Conservation (phyloP, 805 yeast species). For the Cyberlindnera sargentensis region DNA sequence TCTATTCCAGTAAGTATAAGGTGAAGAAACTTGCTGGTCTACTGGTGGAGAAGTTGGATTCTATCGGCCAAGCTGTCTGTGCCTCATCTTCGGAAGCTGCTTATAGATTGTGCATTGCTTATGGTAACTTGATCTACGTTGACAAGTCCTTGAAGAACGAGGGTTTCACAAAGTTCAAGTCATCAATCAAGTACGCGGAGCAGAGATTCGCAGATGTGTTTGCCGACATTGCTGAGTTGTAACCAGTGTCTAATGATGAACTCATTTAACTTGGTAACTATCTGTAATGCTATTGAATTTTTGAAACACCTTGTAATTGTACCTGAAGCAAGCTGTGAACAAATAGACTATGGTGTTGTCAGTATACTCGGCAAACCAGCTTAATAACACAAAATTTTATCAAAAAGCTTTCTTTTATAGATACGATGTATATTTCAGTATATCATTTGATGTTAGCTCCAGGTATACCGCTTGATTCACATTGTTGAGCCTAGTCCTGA, state of each 20-base stretch:
- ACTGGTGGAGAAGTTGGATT: constrained; percentile 24
- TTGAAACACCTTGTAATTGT: no score
- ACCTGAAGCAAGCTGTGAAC: no score
- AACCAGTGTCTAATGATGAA: neutral
- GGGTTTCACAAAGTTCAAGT: constrained; percentile 10
- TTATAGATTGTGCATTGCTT: constrained; percentile 55
- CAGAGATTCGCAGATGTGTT: constrained; percentile 16
- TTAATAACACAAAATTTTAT: no score
- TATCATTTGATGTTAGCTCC: no score
- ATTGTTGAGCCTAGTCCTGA: no score
- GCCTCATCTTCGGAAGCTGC: constrained; percentile 53
- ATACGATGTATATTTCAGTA: no score
- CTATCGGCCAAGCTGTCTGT: constrained; percentile 23
- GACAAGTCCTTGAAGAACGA: constrained; percentile 22
- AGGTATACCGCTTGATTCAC: no score
- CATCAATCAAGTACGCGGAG: constrained; percentile 5
- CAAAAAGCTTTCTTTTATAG: no score
- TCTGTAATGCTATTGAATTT: no score
- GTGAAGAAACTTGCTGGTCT: constrained; percentile 24
- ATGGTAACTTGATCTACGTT: constrained; percentile 47
- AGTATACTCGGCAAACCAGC: no score
- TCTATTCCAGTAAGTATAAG: constrained; percentile 27
- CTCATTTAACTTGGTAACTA: no score
- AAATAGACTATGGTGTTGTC: no score
- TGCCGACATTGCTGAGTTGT: constrained; percentile 8